phyloP scores from a whole-genome alignment of 176 grass and related monocot genomes.

The Leersia perrieri region DNA sequence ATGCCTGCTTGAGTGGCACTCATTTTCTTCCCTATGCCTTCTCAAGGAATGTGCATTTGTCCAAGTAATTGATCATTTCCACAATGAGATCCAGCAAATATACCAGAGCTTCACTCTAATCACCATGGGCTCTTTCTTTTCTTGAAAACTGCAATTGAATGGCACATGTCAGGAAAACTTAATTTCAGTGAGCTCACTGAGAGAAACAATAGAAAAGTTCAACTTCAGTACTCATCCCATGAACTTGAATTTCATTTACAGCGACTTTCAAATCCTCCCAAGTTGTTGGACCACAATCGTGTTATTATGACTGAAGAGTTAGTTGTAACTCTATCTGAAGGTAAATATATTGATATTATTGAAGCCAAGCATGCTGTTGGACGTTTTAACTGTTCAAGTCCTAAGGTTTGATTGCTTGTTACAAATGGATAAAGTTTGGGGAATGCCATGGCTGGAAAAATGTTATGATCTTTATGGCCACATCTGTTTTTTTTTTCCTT shows the following conservation, averaged over 20 bases:
- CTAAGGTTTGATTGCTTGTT: conserved; percentile 16
- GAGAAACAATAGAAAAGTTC: conserved; percentile 31
- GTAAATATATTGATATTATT: conserved; percentile 42
- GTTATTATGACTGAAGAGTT: conserved; percentile 74
- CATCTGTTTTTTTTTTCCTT: not conserved
- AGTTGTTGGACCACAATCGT: conserved; percentile 57
- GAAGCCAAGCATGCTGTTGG: too few species aligned
- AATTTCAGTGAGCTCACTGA: conserved; percentile 44
- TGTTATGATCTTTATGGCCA: not conserved
- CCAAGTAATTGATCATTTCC: conserved; percentile 80
- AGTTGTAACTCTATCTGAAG: conserved; percentile 80
- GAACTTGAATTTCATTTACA: conserved; percentile 68
- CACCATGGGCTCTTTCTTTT: conserved; percentile 74
- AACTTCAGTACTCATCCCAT: conserved; percentile 36
- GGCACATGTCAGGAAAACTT: conserved; percentile 78
- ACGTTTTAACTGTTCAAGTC: not conserved
- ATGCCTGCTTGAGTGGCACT: conserved; percentile 10
- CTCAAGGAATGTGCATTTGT: conserved; percentile 76
- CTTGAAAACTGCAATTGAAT: conserved; percentile 83
- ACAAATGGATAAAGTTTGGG: not conserved
- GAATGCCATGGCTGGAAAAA: not conserved
- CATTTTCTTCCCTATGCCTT: conserved; percentile 33
- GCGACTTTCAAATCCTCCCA: conserved; percentile 62
- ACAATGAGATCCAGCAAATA: conserved; percentile 54
- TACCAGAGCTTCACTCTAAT: conserved; percentile 63